A percentile compares a stretch with the other conserved stretches of the same genome.
These are phyloP conservation scores for Dentipellis fragilis DNA, from an alignment of 768 basidiomycete species.

Conservation along the genomic window DNA sequence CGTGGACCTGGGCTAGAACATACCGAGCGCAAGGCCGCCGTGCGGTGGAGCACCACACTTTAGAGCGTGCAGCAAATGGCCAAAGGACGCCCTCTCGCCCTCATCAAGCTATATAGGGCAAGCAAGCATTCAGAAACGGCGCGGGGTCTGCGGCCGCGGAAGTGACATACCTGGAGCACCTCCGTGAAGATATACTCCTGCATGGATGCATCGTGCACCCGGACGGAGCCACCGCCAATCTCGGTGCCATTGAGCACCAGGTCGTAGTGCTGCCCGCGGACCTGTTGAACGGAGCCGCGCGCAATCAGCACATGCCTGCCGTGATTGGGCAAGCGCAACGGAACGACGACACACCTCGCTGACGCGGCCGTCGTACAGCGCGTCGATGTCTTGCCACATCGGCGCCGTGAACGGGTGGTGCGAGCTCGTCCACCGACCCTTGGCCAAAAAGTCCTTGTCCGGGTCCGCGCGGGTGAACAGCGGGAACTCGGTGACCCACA, in stretches of 20 bases:
- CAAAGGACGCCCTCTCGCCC: constrained; percentile 64
- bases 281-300: constrained; percentile 30
- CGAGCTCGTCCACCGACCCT: constrained; percentile 84
- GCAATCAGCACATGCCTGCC: background rate
- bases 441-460: constrained; percentile 80
- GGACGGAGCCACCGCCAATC: constrained; percentile 89
- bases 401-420: constrained; percentile 98
- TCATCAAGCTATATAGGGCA: constrained; percentile 48
- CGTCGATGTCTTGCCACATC: constrained; percentile 79
- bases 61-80: constrained; percentile 80
- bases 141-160: background rate
- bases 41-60: constrained; percentile 90
- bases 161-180: constrained; percentile 55
- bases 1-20: constrained; percentile 11
- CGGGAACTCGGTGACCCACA: constrained; percentile 96
- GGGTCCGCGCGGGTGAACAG: constrained; percentile 79
- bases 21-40: constrained; percentile 89
- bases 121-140: background rate
- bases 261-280: constrained; percentile 94
- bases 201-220: constrained; percentile 81
- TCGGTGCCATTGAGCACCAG: constrained; percentile 90
- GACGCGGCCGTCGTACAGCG: constrained; percentile 61
- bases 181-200: constrained; percentile 75
- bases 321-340: constrained; percentile 22
- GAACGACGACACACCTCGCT: constrained; percentile 28